phyloP scores from a whole-genome alignment of 805 yeast species.

The Metschnikowia noctiluminum region DNA sequence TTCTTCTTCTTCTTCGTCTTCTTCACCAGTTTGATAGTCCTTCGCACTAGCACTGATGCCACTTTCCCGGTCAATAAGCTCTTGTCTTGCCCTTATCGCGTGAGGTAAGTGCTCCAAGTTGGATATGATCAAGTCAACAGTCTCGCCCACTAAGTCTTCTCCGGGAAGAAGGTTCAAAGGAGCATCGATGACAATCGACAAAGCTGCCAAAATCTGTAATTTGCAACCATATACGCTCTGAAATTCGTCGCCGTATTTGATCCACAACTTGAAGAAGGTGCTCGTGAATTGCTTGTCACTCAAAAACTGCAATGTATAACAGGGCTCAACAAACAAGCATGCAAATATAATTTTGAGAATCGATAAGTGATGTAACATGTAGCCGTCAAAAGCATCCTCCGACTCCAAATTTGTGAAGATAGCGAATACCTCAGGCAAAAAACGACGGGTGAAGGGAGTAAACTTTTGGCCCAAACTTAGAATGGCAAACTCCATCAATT shows the following conservation, averaged over 20 bases:
- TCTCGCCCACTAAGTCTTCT: slow-evolving; percentile 33
- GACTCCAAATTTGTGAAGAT: slow-evolving; percentile 34
- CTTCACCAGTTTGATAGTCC: slow-evolving; percentile 23
- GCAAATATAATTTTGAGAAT: slow-evolving; percentile 44
- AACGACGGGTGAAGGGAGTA: slow-evolving; percentile 30
- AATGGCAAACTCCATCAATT: slow-evolving; percentile 34
- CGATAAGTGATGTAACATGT: slow-evolving; percentile 41
- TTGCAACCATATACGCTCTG: slow-evolving; percentile 56
- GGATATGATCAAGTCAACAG: slow-evolving; percentile 38
- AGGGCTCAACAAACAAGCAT: slow-evolving; percentile 37
- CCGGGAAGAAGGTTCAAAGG: slow-evolving; percentile 29
- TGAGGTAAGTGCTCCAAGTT: slow-evolving; percentile 45
- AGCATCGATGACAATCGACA: slow-evolving; percentile 35
- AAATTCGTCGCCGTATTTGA: slow-evolving; percentile 43
- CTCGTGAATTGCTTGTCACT: slow-evolving; percentile 35
- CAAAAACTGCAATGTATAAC: slow-evolving; percentile 33
- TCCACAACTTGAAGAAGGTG: slow-evolving; percentile 46
- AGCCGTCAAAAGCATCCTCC: slow-evolving; percentile 41
- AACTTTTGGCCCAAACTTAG: slow-evolving; percentile 31
- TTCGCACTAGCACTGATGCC: slow-evolving; percentile 27
- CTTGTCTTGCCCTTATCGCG: slow-evolving; percentile 47
- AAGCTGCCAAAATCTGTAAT: slow-evolving; percentile 47
- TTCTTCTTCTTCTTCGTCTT: slow-evolving; percentile 32
- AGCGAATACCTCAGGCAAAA: slow-evolving; percentile 34
- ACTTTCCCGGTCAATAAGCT: slow-evolving; percentile 39